phyloP scores from a whole-genome alignment of 2,329 filamentous ascomycete species.

The Magnaporthiopsis poae region DNA sequence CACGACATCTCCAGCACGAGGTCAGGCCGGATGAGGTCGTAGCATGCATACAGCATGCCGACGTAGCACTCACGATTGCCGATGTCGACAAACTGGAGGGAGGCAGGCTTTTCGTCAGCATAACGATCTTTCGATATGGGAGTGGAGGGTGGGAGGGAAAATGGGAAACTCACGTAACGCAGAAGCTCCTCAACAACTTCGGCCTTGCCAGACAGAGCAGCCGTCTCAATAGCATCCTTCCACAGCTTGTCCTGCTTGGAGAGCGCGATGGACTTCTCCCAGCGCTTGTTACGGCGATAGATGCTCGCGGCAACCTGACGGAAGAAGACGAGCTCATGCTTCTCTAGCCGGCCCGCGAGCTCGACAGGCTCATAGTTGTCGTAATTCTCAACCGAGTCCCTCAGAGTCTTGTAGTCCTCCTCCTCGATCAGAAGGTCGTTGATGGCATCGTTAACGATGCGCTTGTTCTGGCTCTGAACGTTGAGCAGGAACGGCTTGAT shows the following conservation, averaged over 20 bases:
- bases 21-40: slow-evolving; percentile 89
- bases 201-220: slow-evolving; percentile 78
- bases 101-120: slow-evolving; percentile 22
- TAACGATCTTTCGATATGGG: neutral
- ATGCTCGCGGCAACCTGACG: slow-evolving; percentile 95
- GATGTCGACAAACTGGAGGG: slow-evolving; percentile 83
- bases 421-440: slow-evolving; percentile 97
- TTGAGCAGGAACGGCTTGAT: slow-evolving; percentile 98
- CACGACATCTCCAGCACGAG: slow-evolving; percentile 92
- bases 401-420: slow-evolving; percentile 96
- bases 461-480: slow-evolving; percentile 95
- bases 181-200: slow-evolving; percentile 93
- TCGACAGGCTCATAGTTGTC: slow-evolving; percentile 98
- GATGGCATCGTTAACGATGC: slow-evolving; percentile 93
- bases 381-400: slow-evolving; percentile 95
- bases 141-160: neutral
- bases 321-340: slow-evolving; percentile 98
- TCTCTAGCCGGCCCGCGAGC: slow-evolving; percentile 83
- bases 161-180: slow-evolving; percentile 70
- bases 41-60: slow-evolving; percentile 98
- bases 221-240: slow-evolving; percentile 98
- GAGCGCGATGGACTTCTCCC: slow-evolving; percentile 96
- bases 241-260: slow-evolving; percentile 99
- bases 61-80: slow-evolving; percentile 98
- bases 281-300: slow-evolving; percentile 99